Conservation (phyloP, 2,329 filamentous ascomycete species). For the Penicillium hesseltinei region DNA sequence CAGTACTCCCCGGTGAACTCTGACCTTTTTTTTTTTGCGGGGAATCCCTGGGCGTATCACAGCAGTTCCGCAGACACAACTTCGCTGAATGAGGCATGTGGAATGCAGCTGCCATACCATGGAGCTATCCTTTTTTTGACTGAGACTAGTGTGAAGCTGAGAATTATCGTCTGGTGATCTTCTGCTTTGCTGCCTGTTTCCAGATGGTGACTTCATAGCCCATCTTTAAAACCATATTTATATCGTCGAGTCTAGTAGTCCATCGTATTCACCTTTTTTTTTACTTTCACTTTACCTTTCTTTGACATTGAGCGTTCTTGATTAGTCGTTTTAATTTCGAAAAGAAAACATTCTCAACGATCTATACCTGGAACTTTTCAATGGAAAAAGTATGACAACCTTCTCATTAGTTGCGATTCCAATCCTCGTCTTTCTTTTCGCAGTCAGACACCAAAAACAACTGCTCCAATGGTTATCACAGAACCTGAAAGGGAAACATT, state of each 20-base stretch:
- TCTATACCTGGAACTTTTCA: background rate
- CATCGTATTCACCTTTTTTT: background rate
- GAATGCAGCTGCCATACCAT: slow-evolving; percentile 16
- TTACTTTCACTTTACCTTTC: background rate
- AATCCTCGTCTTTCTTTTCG: slow-evolving; percentile 30
- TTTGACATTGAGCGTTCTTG: background rate
- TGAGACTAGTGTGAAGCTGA: slow-evolving; percentile 12
- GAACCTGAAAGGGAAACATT: background rate
- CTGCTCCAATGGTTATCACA: slow-evolving; percentile 12
- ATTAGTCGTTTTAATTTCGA: slow-evolving; percentile 2
- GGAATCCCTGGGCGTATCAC: slow-evolving; percentile 30
- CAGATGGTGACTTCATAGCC: slow-evolving; percentile 13
- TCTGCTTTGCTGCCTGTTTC: slow-evolving; percentile 16
- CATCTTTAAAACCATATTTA: slow-evolving; percentile 18
- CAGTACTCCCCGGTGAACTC: slow-evolving; percentile 13
- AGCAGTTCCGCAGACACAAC: slow-evolving; percentile 14
- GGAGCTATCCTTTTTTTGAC: slow-evolving; percentile 14
- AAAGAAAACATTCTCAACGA: background rate
- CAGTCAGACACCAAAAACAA: slow-evolving; percentile 27
- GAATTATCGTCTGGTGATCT: slow-evolving; percentile 21
- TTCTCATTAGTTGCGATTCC: slow-evolving; percentile 31
- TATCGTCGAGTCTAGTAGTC: slow-evolving; percentile 1
- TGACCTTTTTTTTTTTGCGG: slow-evolving; percentile 20
- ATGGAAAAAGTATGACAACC: slow-evolving; percentile 33
- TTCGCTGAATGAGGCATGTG: slow-evolving; percentile 22